Conservation (phyloP, 805 yeast genomes). For the Cyberlindnera americana region DNA sequence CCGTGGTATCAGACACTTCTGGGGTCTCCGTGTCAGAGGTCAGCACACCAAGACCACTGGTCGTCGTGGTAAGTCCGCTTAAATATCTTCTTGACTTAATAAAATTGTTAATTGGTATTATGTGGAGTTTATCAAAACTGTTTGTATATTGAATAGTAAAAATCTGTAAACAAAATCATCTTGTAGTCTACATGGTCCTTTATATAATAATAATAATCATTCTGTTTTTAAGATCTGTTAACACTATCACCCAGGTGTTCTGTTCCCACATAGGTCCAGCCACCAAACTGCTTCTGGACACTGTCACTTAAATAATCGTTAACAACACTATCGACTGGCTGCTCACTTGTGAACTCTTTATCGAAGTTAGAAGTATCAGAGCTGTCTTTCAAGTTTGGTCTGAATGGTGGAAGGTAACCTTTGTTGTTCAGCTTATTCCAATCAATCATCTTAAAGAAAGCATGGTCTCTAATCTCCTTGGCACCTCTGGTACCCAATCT, state of each 20-base stretch:
- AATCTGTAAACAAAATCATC: slow-evolving; percentile 7
- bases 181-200: not conserved
- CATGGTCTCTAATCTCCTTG: slow-evolving; percentile 75
- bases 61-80: slow-evolving; percentile 66
- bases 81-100: slow-evolving; percentile 7
- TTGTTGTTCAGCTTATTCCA: slow-evolving; percentile 82
- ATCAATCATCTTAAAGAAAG: slow-evolving; percentile 84
- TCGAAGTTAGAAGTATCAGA: slow-evolving; percentile 93
- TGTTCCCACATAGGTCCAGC: slow-evolving; percentile 93
- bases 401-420: slow-evolving; percentile 92
- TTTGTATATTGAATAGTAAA: slow-evolving; percentile 20
- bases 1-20: slow-evolving; percentile 99
- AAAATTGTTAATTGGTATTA: slow-evolving; percentile 6
- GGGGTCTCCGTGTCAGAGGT: slow-evolving; percentile 99
- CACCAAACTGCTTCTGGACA: slow-evolving; percentile 97
- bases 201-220: not conserved
- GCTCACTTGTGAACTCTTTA: slow-evolving; percentile 85
- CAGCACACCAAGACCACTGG: slow-evolving; percentile 99
- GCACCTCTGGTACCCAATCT: slow-evolving; percentile 82
- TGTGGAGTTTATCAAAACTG: slow-evolving; percentile 12
- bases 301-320: slow-evolving; percentile 88
- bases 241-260: slow-evolving; percentile 38
- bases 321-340: slow-evolving; percentile 93
- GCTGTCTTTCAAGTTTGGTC: slow-evolving; percentile 83
- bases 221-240: not conserved